A percentile compares a stretch with the other conserved stretches of the same genome.
Evolutionary conservation across 2,329 filamentous ascomycete genomes (phyloP).

Genomic region (Venturia pyrina): DNA sequence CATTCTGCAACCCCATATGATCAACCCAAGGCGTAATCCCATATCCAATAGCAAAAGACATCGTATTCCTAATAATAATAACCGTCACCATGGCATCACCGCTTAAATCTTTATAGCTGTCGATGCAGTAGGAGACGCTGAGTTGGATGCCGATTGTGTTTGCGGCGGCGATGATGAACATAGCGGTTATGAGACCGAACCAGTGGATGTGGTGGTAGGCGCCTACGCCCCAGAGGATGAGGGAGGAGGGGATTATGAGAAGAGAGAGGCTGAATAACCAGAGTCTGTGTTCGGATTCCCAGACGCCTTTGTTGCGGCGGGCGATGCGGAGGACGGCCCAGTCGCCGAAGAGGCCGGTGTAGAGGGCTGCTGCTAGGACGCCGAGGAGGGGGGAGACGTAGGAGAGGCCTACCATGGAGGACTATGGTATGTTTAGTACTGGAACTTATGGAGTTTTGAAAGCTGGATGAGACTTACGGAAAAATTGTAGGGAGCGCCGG

Average conservation of each 20-base stretch:
- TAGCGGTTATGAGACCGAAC: slow-evolving; percentile 4
- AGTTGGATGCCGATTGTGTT: slow-evolving; percentile 36
- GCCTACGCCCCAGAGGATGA: slow-evolving; percentile 22
- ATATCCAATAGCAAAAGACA: slow-evolving; percentile 42
- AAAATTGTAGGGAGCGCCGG: slow-evolving; percentile 28
- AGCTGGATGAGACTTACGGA: slow-evolving; percentile 4
- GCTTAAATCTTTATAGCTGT: slow-evolving; percentile 38
- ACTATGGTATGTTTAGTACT: background rate
- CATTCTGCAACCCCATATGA: slow-evolving; percentile 32
- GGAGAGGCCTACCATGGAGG: slow-evolving; percentile 28
- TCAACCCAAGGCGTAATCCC: slow-evolving; percentile 38
- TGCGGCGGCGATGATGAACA: slow-evolving; percentile 27
- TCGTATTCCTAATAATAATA: slow-evolving; percentile 40
- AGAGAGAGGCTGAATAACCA: slow-evolving; percentile 31
- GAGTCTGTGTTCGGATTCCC: slow-evolving; percentile 31
- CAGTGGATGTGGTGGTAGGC: background rate
- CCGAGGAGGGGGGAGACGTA: slow-evolving; percentile 28
- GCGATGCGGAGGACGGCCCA: slow-evolving; percentile 25
- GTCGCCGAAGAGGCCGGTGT: slow-evolving; percentile 28
- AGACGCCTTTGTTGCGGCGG: slow-evolving; percentile 28
- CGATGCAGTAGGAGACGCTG: slow-evolving; percentile 37
- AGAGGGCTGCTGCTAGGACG: slow-evolving; percentile 26
- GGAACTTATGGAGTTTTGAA: background rate
- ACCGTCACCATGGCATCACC: slow-evolving; percentile 42
- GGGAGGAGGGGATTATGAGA: slow-evolving; percentile 33